Percentiles rank a stretch among this genome's conserved stretches.
Evolutionary conservation across 2,329 filamentous ascomycete genomes (phyloP).

Genomic region (Trichophaea hybrida): DNA sequence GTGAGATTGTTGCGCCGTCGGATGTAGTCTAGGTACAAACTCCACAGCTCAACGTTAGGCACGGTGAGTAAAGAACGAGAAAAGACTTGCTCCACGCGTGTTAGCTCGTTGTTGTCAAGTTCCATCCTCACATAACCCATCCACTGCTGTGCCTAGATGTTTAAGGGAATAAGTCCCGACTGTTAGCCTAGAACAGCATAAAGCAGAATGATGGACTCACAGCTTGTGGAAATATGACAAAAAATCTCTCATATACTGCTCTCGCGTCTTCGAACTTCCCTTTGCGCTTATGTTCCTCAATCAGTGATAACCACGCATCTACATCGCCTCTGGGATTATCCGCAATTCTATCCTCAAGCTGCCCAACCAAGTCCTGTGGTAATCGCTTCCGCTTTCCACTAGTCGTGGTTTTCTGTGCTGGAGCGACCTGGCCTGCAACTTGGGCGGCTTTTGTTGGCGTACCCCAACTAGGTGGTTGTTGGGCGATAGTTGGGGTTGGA

Average conservation of each 20-base stretch:
- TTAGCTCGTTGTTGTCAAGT: constrained; percentile 68
- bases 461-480: background rate
- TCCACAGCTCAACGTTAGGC: constrained; percentile 78
- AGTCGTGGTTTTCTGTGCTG: background rate
- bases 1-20: constrained; percentile 78
- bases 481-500: background rate
- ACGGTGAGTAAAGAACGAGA: constrained; percentile 62
- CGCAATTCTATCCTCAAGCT: constrained; percentile 78
- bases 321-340: constrained; percentile 87
- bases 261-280: constrained; percentile 71
- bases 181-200: constrained; percentile 11
- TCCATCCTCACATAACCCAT: constrained; percentile 81
- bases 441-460: background rate
- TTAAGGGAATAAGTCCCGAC: constrained; percentile 1
- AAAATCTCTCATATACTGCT: constrained; percentile 68
- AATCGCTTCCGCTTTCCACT: constrained; percentile 38
- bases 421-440: background rate
- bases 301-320: constrained; percentile 78
- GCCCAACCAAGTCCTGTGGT: constrained; percentile 58
- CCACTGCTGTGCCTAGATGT: constrained; percentile 70
- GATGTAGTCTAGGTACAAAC: constrained; percentile 86
- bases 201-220: constrained; percentile 45
- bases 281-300: constrained; percentile 67
- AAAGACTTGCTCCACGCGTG: constrained; percentile 70
- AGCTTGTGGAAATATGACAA: constrained; percentile 75